These are phyloP conservation scores for Mrakia hoshinonis DNA, from an alignment of 768 basidiomycete species.

Conservation along the genomic window DNA sequence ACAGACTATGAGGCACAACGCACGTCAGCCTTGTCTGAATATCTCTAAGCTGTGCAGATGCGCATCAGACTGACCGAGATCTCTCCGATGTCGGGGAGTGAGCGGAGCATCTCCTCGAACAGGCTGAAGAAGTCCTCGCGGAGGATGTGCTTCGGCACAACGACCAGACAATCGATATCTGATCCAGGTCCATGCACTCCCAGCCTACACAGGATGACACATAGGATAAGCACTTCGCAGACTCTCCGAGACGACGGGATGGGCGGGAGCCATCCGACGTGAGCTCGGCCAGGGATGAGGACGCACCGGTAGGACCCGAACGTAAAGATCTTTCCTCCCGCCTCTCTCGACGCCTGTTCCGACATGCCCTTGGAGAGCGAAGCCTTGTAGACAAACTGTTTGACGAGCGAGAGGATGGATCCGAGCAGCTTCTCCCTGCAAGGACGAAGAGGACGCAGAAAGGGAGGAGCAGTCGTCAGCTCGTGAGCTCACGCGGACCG, in stretches of 20 bases:
- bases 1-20: conserved; percentile 56
- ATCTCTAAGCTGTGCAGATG: not conserved
- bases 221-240: not conserved
- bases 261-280: not conserved
- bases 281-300: not conserved
- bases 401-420: conserved; percentile 76
- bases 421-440: conserved; percentile 85
- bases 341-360: conserved; percentile 73
- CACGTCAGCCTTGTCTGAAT: not conserved
- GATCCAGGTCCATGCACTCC: conserved; percentile 92
- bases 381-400: conserved; percentile 80
- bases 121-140: conserved; percentile 91
- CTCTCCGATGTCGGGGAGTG: conserved; percentile 72
- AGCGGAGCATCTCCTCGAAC: conserved; percentile 80
- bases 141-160: conserved; percentile 91
- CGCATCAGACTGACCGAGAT: conserved; percentile 61
- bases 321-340: conserved; percentile 97
- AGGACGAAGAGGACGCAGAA: not conserved
- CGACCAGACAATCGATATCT: conserved; percentile 97
- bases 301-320: conserved; percentile 79
- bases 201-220: conserved; percentile 45
- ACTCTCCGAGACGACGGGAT: not conserved
- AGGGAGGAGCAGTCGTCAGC: conserved; percentile 6
- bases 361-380: conserved; percentile 72
- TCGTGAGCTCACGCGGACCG: not conserved